Evolutionary conservation across 2,329 filamentous ascomycete species (phyloP).

Genomic region (Metarhizium guizhouense): DNA sequence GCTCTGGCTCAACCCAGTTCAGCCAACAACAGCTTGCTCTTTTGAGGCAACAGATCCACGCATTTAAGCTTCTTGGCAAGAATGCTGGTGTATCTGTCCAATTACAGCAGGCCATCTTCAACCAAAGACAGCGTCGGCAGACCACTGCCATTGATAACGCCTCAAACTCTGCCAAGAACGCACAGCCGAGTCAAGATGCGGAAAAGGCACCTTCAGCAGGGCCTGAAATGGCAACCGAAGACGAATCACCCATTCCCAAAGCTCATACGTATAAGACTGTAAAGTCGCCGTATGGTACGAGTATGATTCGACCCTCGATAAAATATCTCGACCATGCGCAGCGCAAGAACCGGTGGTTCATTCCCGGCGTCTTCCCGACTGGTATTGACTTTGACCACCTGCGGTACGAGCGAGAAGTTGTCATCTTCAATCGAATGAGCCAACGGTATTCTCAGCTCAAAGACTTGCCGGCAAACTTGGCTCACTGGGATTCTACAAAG

Average conservation of each 20-base stretch:
- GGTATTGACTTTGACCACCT: slow-evolving; percentile 82
- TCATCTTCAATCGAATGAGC: slow-evolving; percentile 83
- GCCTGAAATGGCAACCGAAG: slow-evolving; percentile 24
- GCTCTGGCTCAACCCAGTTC: slow-evolving; percentile 49
- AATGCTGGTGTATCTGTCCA: slow-evolving; percentile 71
- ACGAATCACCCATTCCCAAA: slow-evolving; percentile 26
- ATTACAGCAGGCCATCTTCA: slow-evolving; percentile 77
- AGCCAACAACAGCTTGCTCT: slow-evolving; percentile 69
- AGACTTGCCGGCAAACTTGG: slow-evolving; percentile 73
- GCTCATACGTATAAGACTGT: slow-evolving; percentile 59
- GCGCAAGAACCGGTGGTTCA: slow-evolving; percentile 66
- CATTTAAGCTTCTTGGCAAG: slow-evolving; percentile 84
- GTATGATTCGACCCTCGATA: slow-evolving; percentile 49
- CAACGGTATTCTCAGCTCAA: slow-evolving; percentile 79
- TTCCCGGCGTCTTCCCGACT: slow-evolving; percentile 81
- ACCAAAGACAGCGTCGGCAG: slow-evolving; percentile 57
- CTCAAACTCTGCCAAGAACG: slow-evolving; percentile 25
- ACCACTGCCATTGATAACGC: slow-evolving; percentile 41
- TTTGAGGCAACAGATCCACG: slow-evolving; percentile 77
- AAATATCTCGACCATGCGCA: slow-evolving; percentile 72
- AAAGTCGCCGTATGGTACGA: slow-evolving; percentile 59
- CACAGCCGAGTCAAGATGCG: slow-evolving; percentile 21
- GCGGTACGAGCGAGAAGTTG: slow-evolving; percentile 76
- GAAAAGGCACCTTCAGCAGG: slow-evolving; percentile 27
- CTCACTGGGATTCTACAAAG: slow-evolving; percentile 74